phyloP scores from a whole-genome alignment of 805 yeast genomes.

The Metschnikowia kunwiensis region DNA sequence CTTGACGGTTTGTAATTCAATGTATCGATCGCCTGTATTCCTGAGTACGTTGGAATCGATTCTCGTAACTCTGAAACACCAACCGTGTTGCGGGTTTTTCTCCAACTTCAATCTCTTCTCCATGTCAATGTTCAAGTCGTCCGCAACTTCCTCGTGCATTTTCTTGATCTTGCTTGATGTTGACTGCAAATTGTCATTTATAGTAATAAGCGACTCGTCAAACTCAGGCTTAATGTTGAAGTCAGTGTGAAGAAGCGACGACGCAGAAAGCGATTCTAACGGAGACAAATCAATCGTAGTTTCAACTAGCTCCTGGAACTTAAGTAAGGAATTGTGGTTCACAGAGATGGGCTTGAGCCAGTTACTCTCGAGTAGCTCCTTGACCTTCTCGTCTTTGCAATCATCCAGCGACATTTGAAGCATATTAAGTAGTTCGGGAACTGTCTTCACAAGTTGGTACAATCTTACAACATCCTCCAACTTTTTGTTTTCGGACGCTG shows the following conservation, averaged over 20 bases:
- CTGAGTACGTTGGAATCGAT: conserved; percentile 81
- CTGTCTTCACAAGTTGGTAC: conserved; percentile 69
- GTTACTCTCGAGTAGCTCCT: conserved; percentile 39
- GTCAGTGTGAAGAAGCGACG: conserved; percentile 51
- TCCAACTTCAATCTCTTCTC: conserved; percentile 90
- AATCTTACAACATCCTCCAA: conserved; percentile 88
- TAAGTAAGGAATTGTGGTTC: conserved; percentile 50
- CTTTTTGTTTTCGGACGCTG: conserved; percentile 47
- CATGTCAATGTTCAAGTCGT: conserved; percentile 73
- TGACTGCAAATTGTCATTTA: conserved; percentile 55
- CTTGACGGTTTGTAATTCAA: conserved; percentile 85
- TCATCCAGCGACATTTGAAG: conserved; percentile 45
- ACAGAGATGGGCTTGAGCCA: conserved; percentile 61
- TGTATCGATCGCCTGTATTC: conserved; percentile 51
- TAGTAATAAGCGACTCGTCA: conserved; percentile 67
- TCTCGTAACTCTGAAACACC: conserved; percentile 92
- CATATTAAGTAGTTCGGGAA: conserved; percentile 65
- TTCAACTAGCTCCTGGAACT: conserved; percentile 82
- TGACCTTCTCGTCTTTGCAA: conserved; percentile 24
- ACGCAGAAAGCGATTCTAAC: conserved; percentile 50
- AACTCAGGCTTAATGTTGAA: conserved; percentile 86
- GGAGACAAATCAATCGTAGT: conserved; percentile 87
- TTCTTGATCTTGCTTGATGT: conserved; percentile 53
- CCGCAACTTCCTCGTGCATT: conserved; percentile 64
- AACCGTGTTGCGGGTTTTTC: conserved; percentile 82